A percentile compares a stretch with the other conserved stretches of the same genome.
Evolutionary conservation across 805 yeast genomes (phyloP).

Genomic region (Yarrowia sp.): DNA sequence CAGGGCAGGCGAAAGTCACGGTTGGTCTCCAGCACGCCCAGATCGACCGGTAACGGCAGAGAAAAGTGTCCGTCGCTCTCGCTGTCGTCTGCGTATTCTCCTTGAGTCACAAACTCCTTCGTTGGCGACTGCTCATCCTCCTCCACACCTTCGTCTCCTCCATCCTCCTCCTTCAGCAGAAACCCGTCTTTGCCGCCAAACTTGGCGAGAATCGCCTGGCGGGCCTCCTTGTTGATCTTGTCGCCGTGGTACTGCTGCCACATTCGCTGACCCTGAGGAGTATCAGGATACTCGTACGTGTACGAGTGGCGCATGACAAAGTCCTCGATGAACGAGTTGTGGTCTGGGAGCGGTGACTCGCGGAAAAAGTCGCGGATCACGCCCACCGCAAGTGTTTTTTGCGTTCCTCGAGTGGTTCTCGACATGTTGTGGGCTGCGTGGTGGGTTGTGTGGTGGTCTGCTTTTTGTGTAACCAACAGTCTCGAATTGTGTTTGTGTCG

Average conservation of each 20-base stretch:
- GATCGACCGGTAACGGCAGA: slow-evolving; percentile 26
- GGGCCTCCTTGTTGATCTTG: slow-evolving; percentile 5
- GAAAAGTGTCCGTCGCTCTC: slow-evolving; percentile 18
- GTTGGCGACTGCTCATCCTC: neutral
- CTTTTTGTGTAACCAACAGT: neutral
- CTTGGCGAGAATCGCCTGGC: slow-evolving; percentile 10
- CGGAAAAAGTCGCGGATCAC: slow-evolving; percentile 12
- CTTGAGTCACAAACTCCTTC: slow-evolving; percentile 13
- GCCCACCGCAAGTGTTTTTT: neutral
- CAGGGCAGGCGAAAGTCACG: slow-evolving; percentile 40
- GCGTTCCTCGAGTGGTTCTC: neutral
- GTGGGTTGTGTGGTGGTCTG: neutral
- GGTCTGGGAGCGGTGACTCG: neutral
- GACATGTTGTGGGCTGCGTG: neutral
- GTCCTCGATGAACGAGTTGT: slow-evolving; percentile 8
- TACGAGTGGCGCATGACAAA: slow-evolving; percentile 19
- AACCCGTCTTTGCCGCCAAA: slow-evolving; percentile 17
- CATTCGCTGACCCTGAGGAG: slow-evolving; percentile 2
- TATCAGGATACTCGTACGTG: slow-evolving; percentile 20
- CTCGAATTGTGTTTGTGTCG: neutral
- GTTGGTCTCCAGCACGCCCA: slow-evolving; percentile 19
- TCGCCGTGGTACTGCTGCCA: slow-evolving; percentile 21
- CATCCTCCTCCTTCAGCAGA: no score
- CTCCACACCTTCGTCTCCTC: neutral
- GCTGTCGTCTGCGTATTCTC: slow-evolving; percentile 4